phyloP scores from a whole-genome alignment of 108 stramenopile genomes.

The Skeletonema grethae region DNA sequence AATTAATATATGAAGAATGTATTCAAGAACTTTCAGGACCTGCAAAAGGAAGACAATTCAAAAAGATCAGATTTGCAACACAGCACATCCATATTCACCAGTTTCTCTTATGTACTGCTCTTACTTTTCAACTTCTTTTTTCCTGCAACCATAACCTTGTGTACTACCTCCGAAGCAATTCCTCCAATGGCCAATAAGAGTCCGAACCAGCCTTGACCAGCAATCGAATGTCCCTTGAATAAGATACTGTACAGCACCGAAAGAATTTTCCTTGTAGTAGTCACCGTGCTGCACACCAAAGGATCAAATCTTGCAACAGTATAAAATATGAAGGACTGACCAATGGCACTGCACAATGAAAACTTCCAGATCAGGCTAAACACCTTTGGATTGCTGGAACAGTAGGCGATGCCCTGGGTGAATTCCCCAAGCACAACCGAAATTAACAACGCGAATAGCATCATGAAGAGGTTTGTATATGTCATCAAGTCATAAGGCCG shows the following conservation, averaged over 20 bases:
- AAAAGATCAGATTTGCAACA: background rate
- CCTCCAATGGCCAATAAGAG: constrained; percentile 69
- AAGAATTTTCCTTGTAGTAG: constrained; percentile 95
- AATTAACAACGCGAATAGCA: constrained; percentile 55
- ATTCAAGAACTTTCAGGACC: background rate
- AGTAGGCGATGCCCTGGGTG: constrained; percentile 51
- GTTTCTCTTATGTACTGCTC: constrained; percentile 14
- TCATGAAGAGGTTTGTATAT: constrained; percentile 83
- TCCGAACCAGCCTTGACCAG: constrained; percentile 62
- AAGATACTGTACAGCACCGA: constrained; percentile 82
- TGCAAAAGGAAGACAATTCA: constrained; percentile 1
- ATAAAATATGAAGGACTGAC: constrained; percentile 95
- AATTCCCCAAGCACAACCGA: constrained; percentile 62
- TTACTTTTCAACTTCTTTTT: constrained; percentile 36
- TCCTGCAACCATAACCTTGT: constrained; percentile 35
- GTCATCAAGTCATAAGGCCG: constrained; percentile 89
- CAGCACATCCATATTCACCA: background rate
- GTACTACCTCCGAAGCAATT: constrained; percentile 61
- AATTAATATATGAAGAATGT: background rate
- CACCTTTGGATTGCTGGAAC: constrained; percentile 59
- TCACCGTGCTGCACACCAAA: constrained; percentile 89
- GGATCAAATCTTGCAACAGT: constrained; percentile 88
- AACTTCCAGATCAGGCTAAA: constrained; percentile 68
- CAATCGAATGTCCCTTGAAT: constrained; percentile 71
- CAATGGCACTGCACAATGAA: constrained; percentile 80